Conservation (phyloP, 139 green algal species). For the Micractinium sp. region DNA sequence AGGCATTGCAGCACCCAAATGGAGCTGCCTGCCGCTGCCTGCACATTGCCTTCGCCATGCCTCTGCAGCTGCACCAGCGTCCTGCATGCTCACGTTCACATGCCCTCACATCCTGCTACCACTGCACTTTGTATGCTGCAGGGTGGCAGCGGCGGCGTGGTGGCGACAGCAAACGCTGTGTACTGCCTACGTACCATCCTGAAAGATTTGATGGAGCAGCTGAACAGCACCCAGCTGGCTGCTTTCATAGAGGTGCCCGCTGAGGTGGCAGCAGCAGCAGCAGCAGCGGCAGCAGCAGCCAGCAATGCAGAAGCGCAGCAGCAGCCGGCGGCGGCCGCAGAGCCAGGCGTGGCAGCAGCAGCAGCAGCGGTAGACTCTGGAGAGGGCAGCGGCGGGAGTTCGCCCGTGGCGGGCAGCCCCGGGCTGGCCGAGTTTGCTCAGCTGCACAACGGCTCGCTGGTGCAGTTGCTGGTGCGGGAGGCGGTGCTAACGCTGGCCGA, state of each 20-base stretch:
- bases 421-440: conserved; percentile 19
- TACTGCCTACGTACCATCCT: conserved; percentile 66
- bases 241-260: conserved; percentile 42
- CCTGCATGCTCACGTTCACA: not conserved
- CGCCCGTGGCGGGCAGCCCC: not conserved
- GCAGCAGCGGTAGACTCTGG: not conserved
- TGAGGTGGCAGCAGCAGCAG: not conserved
- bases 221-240: conserved; percentile 57
- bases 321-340: conserved; percentile 2
- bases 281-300: not conserved
- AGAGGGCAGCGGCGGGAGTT: not conserved
- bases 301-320: not conserved
- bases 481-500: conserved; percentile 8
- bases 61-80: not conserved
- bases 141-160: not conserved
- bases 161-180: conserved; percentile 70
- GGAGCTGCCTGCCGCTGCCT: too few relatives aligned
- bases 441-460: conserved; percentile 28
- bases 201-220: conserved; percentile 68
- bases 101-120: not conserved
- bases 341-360: not conserved
- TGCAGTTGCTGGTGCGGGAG: conserved; percentile 12
- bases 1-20: too few relatives aligned
- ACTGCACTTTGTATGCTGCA: not conserved
- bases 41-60: not conserved